Percentiles rank a stretch among this genome's conserved stretches.
Conservation (phyloP, 1,284 basidiomycete species). For the Ustilago trichophora region DNA sequence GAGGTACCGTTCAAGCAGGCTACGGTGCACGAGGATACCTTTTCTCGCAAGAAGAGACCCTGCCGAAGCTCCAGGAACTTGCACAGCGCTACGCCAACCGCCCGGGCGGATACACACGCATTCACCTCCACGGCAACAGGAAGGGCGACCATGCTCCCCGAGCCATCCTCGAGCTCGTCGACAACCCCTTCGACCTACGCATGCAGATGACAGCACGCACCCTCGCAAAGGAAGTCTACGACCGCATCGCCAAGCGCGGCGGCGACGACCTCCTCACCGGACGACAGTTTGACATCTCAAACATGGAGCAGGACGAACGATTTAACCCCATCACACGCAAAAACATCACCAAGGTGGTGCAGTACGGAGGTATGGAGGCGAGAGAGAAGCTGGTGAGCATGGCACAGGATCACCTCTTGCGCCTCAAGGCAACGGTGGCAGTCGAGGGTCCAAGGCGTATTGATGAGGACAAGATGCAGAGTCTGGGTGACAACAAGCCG, state of each 20-base stretch:
- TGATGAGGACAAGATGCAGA: constrained; percentile 39
- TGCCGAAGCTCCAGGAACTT: constrained; percentile 83
- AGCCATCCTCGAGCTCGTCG: constrained; percentile 91
- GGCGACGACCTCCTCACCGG: constrained; percentile 41
- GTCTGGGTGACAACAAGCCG: constrained; percentile 31
- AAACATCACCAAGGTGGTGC: constrained; percentile 57
- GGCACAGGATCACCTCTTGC: constrained; percentile 50
- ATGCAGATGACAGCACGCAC: constrained; percentile 64
- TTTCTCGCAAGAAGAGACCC: constrained; percentile 67
- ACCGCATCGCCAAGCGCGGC: constrained; percentile 42
- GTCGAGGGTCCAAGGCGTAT: constrained; percentile 47
- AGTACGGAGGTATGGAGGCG: constrained; percentile 55
- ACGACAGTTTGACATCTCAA: constrained; percentile 31
- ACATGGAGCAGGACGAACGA: constrained; percentile 49
- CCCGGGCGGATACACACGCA: constrained; percentile 93
- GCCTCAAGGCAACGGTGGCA: constrained; percentile 51
- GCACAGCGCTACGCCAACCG: constrained; percentile 82
- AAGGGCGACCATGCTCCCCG: constrained; percentile 91
- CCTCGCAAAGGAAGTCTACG: constrained; percentile 55
- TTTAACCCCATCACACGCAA: constrained; percentile 55
- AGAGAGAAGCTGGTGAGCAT: constrained; percentile 43
- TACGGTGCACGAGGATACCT: constrained; percentile 56
- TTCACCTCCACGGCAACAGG: constrained; percentile 87
- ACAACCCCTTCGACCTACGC: constrained; percentile 87
- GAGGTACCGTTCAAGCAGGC: constrained; percentile 43